phyloP scores from a whole-genome alignment of 2,329 filamentous ascomycete genomes.

The Fusarium phyllophilum region DNA sequence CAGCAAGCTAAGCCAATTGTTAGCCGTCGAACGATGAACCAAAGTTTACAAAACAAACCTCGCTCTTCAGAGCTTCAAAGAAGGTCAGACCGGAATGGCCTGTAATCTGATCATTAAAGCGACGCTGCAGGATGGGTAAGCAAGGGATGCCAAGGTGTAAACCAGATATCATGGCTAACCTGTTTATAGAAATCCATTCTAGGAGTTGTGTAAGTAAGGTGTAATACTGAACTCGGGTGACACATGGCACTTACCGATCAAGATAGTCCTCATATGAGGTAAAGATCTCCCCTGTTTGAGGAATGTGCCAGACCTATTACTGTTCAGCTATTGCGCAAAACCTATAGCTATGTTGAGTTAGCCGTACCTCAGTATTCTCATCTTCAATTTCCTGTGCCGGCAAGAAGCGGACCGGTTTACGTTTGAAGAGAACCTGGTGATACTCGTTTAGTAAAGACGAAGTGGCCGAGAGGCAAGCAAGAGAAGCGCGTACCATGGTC shows the following conservation, averaged over 20 bases:
- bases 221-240: not conserved
- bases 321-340: slow-evolving; percentile 25
- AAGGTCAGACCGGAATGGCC: slow-evolving; percentile 92
- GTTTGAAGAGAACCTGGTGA: slow-evolving; percentile 88
- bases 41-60: slow-evolving; percentile 67
- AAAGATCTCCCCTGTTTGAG: slow-evolving; percentile 91
- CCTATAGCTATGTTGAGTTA: slow-evolving; percentile 20
- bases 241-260: slow-evolving; percentile 69
- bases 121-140: slow-evolving; percentile 64
- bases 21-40: slow-evolving; percentile 7
- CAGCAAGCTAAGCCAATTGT: slow-evolving; percentile 67
- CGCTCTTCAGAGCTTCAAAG: slow-evolving; percentile 90
- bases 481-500: slow-evolving; percentile 36
- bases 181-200: slow-evolving; percentile 96
- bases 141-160: not conserved
- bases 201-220: slow-evolving; percentile 25
- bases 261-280: slow-evolving; percentile 88
- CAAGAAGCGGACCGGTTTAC: slow-evolving; percentile 90
- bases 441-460: slow-evolving; percentile 14
- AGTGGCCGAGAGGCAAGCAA: not conserved
- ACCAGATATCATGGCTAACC: slow-evolving; percentile 59
- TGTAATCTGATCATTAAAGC: slow-evolving; percentile 95
- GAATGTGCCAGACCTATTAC: slow-evolving; percentile 86
- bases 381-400: slow-evolving; percentile 77
- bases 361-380: slow-evolving; percentile 81